phyloP scores from a whole-genome alignment of 1,284 basidiomycete species.

The Schizopora paradoxa region DNA sequence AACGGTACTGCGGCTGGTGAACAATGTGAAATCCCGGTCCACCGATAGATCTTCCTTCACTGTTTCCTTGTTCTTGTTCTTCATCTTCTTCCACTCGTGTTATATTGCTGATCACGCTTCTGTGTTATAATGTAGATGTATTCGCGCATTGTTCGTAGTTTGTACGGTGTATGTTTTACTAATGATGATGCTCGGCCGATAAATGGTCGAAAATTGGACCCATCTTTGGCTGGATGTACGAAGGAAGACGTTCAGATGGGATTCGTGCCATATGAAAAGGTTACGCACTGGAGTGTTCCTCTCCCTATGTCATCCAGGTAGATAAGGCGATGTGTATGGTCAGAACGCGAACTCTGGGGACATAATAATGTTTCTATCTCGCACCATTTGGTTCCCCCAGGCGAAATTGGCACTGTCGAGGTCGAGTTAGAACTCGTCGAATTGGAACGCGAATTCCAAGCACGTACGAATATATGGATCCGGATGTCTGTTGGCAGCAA shows the following conservation, averaged over 20 bases:
- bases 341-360: not conserved
- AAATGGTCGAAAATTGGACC: conserved; percentile 22
- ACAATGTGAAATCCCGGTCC: too few relatives aligned
- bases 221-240: conserved; percentile 14
- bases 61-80: not conserved
- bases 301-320: conserved; percentile 15
- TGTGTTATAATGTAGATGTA: not conserved
- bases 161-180: conserved; percentile 2
- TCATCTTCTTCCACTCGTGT: not conserved
- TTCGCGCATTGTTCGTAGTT: not conserved
- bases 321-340: not conserved
- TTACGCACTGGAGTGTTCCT: conserved; percentile 19
- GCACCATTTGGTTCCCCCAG: conserved; percentile 87
- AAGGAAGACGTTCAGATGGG: not conserved
- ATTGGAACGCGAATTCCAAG: not conserved
- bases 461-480: conserved; percentile 87
- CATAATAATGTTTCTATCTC: too few relatives aligned
- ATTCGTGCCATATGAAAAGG: not conserved
- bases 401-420: conserved; percentile 61
- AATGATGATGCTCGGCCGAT: conserved; percentile 16
- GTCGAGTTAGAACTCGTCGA: conserved; percentile 20
- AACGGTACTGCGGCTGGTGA: too few relatives aligned
- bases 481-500: conserved; percentile 71
- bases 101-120: not conserved
- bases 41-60: too few relatives aligned